Base-by-base conservation (phyloP, 1,284 basidiomycete genomes). In the Cryptococcus depauperatus region DNA sequence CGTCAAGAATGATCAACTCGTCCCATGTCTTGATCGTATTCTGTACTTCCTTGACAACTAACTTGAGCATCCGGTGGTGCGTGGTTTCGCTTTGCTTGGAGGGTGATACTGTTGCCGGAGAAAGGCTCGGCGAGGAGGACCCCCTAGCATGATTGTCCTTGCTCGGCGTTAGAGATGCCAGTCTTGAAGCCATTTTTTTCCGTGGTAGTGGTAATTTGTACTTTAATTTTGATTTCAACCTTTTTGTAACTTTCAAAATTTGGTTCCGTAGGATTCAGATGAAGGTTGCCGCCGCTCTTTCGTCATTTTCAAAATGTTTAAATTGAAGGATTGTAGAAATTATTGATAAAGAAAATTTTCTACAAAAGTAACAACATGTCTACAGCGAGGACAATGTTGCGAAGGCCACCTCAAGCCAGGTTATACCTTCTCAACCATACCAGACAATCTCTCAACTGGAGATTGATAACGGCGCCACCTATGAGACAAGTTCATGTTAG, bases 401-500 rank as follows among this genome's bases (percentile, higher is more conserved):
- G 54, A 25, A 45, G 45, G 37, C 43, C 50, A n/a, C 46, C 51
- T 7, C 33, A 41, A 18, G 29, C 37, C 26, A 29, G 48, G 40
- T 41, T 43, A 1, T 46, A 46, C 26, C 26, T 43, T n/a, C 46
- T 45, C 37, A 48, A 34, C 30, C 28, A 27, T 26, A 30, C 41
- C 14, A 37, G 43, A 14, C 51, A 46, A 11, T 27, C 32, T 21
- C 35, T 54, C 39, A 32, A 39, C 13, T 32, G 47, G 25, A 45
- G 47, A 32, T 23, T 39, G 14, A 30, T 29, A 3, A 38, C 44
- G 13, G 37, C 32, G 10, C 47, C 46, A 4, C 48, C 57, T 4
- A 37, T 46, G 21, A 51, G 59, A 18, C 37, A 58, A 27, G 50
- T 62, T 18, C 83, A 87, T 59, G 76, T 79, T 19, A 80, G 87